phyloP scores from a whole-genome alignment of 2,329 filamentous ascomycete genomes.

The Calonectria pteridis region DNA sequence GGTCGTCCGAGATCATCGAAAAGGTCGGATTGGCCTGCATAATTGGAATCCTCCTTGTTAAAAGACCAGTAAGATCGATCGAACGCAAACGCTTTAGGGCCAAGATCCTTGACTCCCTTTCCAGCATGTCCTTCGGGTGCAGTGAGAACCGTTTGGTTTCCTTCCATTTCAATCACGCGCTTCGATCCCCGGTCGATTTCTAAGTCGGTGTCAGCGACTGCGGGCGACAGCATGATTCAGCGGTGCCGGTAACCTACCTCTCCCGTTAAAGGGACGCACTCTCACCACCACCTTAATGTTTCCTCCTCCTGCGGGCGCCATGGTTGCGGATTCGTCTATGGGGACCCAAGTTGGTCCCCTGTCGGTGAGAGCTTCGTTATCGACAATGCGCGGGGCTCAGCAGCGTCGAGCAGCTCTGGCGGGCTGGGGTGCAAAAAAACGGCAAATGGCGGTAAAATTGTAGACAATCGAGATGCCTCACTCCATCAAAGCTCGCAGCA shows the following conservation, averaged over 20 bases:
- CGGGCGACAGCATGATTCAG: neutral
- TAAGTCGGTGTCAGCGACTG: constrained; percentile 53
- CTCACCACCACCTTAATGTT: constrained; percentile 99
- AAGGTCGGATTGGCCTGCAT: constrained; percentile 90
- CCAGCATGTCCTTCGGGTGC: constrained; percentile 73
- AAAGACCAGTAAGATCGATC: constrained; percentile 99
- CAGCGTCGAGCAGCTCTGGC: constrained; percentile 27
- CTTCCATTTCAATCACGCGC: constrained; percentile 99
- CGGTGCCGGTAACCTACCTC: constrained; percentile 71
- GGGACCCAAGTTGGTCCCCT: constrained; percentile 55
- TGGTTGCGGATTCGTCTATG: constrained; percentile 47
- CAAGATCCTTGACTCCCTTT: constrained; percentile 78
- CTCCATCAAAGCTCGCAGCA: constrained; percentile 39
- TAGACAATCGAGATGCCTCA: constrained; percentile 33
- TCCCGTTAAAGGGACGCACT: constrained; percentile 92
- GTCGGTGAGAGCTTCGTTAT: constrained; percentile 36
- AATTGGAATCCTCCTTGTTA: constrained; percentile 82
- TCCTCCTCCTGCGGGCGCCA: constrained; percentile 77
- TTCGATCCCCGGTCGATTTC: constrained; percentile 91
- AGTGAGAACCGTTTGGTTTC: constrained; percentile 86
- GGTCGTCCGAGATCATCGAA: constrained; percentile 91
- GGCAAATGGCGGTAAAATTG: constrained; percentile 26
- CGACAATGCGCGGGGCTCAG: constrained; percentile 45
- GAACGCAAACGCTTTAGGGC: constrained; percentile 91
- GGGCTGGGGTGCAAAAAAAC: constrained; percentile 8